A percentile compares a stretch with the other conserved stretches of the same genome.
phyloP scores from a whole-genome alignment of 2,329 filamentous ascomycete genomes.

The Aspergillus novoparasiticus region DNA sequence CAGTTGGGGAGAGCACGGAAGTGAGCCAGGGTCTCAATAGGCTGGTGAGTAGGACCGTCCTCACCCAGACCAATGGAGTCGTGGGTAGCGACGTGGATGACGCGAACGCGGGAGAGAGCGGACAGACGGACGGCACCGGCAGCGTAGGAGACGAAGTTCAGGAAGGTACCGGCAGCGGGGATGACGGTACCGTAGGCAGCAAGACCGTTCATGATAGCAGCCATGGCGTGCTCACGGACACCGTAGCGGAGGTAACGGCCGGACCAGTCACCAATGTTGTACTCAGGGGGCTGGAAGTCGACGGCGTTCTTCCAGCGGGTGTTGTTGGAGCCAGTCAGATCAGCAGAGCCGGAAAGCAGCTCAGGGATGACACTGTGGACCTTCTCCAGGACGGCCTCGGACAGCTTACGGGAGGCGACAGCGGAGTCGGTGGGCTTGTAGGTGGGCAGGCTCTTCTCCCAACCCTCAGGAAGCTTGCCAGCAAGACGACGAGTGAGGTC shows the following conservation, averaged over 20 bases:
- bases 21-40: slow-evolving; percentile 96
- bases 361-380: slow-evolving; percentile 83
- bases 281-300: slow-evolving; percentile 92
- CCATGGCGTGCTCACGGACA: slow-evolving; percentile 57
- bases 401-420: slow-evolving; percentile 92
- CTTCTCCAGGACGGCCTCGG: slow-evolving; percentile 88
- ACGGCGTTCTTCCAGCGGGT: slow-evolving; percentile 96
- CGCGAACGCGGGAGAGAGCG: slow-evolving; percentile 83
- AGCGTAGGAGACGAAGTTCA: slow-evolving; percentile 99
- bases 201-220: slow-evolving; percentile 68
- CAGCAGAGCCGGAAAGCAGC: slow-evolving; percentile 92
- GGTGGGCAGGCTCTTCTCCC: slow-evolving; percentile 89
- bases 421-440: slow-evolving; percentile 86
- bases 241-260: slow-evolving; percentile 75
- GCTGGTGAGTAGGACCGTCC: slow-evolving; percentile 98
- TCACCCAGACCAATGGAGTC: slow-evolving; percentile 99
- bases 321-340: slow-evolving; percentile 98
- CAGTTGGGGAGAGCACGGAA: slow-evolving; percentile 98
- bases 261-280: slow-evolving; percentile 82
- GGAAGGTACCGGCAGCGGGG: slow-evolving; percentile 93
- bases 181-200: slow-evolving; percentile 94
- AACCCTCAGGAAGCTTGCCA: slow-evolving; percentile 87
- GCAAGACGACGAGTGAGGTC: slow-evolving; percentile 81
- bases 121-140: slow-evolving; percentile 94
- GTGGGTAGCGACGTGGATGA: slow-evolving; percentile 96